Base-by-base conservation (phyloP, 768 basidiomycete species). In the Trametes coccinea region DNA sequence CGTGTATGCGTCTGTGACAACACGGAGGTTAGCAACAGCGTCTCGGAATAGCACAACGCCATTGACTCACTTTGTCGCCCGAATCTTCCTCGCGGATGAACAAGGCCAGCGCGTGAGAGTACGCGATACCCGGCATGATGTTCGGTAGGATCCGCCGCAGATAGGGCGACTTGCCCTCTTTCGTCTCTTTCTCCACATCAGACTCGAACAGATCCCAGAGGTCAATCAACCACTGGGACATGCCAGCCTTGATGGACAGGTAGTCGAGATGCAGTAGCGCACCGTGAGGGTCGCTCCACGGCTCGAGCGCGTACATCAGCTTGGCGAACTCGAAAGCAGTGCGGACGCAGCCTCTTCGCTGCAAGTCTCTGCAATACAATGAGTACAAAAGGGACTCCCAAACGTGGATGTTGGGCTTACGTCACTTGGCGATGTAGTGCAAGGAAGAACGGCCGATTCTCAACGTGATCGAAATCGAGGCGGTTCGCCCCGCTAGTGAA, bases 401-500 rank as follows among this genome's bases (percentile, higher is more conserved):
- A 4, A 31, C 9, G 4, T 4, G 34, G 7, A 40, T 17, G 56
- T 22, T 27, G 30, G 14, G 40, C 89, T 63, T 73, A 94, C 90
- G 85, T 83, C 2, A 95, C 82, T 69, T 92, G 88, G 58, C 94
- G 82, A 66, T 94, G 92, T 1, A 97, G 63, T 1, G 92, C 94
- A 6, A 96, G 83, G 77, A 90, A 98, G 74, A 99, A 92, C 0
- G 93, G 92, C 43, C 96, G 80, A 67, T 96, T 98, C 74, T 98
- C 95, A 10, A 97, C 90, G 11, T 76, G 81, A 64, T 92, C 87
- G 71, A 98, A 99, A 69, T 96, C 93, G 2, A 99, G 82, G 10
- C 95, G 83, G 62, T 90, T 90, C 2, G 81, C 75, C 7, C 95
- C 96, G 39, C 76, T 85, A 1, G 92, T 87, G 73, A 97, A 88